Evolutionary conservation across 169 alveolate genomes (phyloP).

Genomic region (Fabrea salina): DNA sequence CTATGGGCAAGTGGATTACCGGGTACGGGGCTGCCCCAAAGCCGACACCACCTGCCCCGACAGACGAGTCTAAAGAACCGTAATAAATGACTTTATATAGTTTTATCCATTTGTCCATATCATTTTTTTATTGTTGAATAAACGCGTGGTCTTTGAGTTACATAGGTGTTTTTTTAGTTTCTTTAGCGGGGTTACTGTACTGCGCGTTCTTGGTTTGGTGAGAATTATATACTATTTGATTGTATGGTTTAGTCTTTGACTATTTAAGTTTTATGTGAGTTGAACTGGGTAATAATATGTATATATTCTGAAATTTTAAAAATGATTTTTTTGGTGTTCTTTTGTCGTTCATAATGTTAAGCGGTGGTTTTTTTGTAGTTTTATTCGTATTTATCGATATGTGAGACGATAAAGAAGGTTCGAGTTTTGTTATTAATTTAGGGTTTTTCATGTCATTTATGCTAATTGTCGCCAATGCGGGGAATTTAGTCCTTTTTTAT

Average conservation of each 20-base stretch:
- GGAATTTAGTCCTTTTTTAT: slow-evolving; percentile 3
- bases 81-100: neutral
- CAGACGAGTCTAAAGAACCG: neutral
- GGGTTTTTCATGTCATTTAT: slow-evolving; percentile 9
- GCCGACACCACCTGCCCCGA: no score
- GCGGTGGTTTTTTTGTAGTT: neutral
- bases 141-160: neutral
- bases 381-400: slow-evolving; percentile 24
- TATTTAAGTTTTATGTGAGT: neutral
- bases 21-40: no score
- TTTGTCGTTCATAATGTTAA: neutral
- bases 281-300: neutral
- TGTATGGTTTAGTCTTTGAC: neutral
- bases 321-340: neutral
- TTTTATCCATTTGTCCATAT: neutral
- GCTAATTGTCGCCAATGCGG: neutral
- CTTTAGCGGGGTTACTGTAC: neutral
- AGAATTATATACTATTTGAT: neutral
- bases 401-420: slow-evolving; percentile 27
- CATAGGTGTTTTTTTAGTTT: neutral
- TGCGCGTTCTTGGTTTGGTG: neutral
- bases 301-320: neutral
- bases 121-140: neutral
- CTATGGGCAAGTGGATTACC: no score
- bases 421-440: neutral